Conservation (phyloP, 805 yeast genomes). For the Metschnikowia lochheadii region DNA sequence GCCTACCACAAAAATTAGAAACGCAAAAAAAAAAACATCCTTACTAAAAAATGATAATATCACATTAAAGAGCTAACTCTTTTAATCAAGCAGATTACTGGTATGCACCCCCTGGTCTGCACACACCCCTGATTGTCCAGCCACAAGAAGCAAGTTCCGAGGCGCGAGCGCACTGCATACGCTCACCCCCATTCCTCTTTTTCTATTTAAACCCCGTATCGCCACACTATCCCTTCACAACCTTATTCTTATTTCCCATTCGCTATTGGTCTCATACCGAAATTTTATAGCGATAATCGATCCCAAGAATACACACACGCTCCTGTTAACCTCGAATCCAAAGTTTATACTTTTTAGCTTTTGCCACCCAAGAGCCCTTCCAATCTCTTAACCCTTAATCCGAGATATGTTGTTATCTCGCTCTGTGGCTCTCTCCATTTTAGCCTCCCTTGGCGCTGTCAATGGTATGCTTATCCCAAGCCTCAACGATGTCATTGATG, state of each 20-base stretch:
- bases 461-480: conserved; percentile 60
- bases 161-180: conserved; percentile 7
- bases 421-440: conserved; percentile 41
- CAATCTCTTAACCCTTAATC: not conserved
- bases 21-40: not conserved
- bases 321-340: not conserved
- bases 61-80: too few species aligned
- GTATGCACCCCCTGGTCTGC: not conserved
- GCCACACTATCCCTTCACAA: conserved; percentile 10
- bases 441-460: conserved; percentile 35
- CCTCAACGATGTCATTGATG: conserved; percentile 37
- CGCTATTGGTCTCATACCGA: not conserved
- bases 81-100: too few species aligned
- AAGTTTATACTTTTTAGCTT: not conserved
- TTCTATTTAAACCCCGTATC: conserved; percentile 16
- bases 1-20: not conserved
- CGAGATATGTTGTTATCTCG: conserved; percentile 35
- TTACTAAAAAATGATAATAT: not conserved
- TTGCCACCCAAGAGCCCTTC: not conserved
- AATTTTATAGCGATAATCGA: not conserved
- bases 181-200: conserved; percentile 7
- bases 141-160: conserved; percentile 4
- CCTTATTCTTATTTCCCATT: conserved; percentile 1
- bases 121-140: not conserved
- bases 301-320: not conserved